phyloP scores from a whole-genome alignment of 805 yeast genomes.

The Priceomyces melissophilus region DNA sequence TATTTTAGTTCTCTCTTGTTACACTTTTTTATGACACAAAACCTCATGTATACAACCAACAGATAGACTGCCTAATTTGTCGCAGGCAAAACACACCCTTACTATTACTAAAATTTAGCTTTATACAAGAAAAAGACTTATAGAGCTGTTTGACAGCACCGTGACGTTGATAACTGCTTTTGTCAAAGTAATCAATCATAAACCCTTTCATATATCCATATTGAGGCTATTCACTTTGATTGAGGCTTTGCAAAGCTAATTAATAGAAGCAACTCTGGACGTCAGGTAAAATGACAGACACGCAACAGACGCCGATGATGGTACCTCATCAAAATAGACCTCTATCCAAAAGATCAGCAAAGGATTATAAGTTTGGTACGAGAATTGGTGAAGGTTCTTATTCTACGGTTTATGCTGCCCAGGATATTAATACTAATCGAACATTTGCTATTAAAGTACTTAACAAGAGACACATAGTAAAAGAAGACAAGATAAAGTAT shows the following conservation, averaged over 20 bases:
- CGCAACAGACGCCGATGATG: not conserved
- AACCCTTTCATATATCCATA: too few relatives aligned
- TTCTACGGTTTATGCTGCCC: conserved; percentile 87
- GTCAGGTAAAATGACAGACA: conserved; percentile 1
- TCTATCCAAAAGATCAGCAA: conserved; percentile 51
- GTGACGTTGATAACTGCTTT: too few relatives aligned
- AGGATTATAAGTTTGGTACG: conserved; percentile 86
- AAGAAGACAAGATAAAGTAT: conserved; percentile 91
- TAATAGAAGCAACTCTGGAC: too few relatives aligned
- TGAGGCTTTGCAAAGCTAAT: not conserved
- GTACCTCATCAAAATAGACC: not conserved
- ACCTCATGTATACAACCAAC: too few relatives aligned
- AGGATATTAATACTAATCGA: conserved; percentile 67
- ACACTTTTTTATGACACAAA: too few relatives aligned
- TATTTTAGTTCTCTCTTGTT: too few relatives aligned
- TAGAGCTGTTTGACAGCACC: too few relatives aligned
- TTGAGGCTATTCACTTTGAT: not conserved
- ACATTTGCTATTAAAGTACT: conserved; percentile 90
- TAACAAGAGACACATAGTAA: conserved; percentile 87
- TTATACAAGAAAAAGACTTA: too few relatives aligned
- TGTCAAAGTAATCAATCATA: too few relatives aligned
- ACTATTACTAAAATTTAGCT: too few relatives aligned
- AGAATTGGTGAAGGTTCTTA: conserved; percentile 94
- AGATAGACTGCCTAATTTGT: too few relatives aligned
- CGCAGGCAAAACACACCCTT: too few relatives aligned